Base-by-base conservation (phyloP, 805 yeast genomes). In the Lachancea nothofagi region DNA sequence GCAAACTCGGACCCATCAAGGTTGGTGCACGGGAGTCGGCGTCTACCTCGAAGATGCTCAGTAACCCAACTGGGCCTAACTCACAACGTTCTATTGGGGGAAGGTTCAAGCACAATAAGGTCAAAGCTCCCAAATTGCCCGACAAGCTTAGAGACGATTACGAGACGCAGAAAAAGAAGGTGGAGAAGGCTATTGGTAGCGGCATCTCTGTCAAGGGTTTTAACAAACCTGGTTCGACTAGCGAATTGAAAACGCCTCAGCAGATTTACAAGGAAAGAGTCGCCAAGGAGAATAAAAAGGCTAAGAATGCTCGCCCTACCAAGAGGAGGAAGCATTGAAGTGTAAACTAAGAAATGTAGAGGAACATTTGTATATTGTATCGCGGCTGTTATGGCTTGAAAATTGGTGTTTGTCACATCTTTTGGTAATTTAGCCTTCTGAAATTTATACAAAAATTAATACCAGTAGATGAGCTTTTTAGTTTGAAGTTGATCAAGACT, bases 141-240 rank as follows among this genome's bases (percentile, higher is more conserved):
- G 97, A 88, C 55, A 87, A 75, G 64, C 78, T 69, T 50, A 78
- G 97, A 65, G 96, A 89, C 56, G 89, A 93, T 63, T 93, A 75
- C 65, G 73, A 78, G 44, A 71, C 71, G 48, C 96, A 90, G 60
- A 79, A 83, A 75, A 78, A 79, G 68, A 81, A 83, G 65, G 90
- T 85, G 35, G 77, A 75, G 38, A 77, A 76, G 50, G 97, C 97
- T 2, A 54, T 80, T 42, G 95, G 80, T 7, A 67, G 77, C 35
- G 97, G 97, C 34, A 59, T 75, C 22, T 58, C 61, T 7, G 85
- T 87, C 39, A 85, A 81, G 66, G 94, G 93, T 7, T 69, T 59
- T 49, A 74, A 75, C 41, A 53, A 50, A 30, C 57, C 64, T 27
- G 67, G 67, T 29, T 43, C 53, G 10, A 54, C 53, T 23, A 58